Base-by-base conservation (phyloP, 2,329 filamentous ascomycete genomes). In the Penicillium sp. region DNA sequence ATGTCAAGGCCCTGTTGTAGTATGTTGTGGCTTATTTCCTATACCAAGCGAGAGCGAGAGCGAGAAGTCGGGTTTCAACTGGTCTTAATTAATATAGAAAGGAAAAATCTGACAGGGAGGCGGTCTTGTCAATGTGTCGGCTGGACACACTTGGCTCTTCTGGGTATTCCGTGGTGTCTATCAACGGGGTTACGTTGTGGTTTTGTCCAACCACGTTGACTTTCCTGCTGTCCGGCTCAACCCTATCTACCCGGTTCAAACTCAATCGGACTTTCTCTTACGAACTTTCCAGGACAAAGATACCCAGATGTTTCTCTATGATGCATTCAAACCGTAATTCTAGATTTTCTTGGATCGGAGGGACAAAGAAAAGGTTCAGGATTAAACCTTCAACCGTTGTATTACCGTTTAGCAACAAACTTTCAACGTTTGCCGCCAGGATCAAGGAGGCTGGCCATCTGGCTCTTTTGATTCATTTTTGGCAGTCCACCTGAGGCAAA, bases 221-320 rank as follows among this genome's bases (percentile, higher is more conserved):
- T 41, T 44, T 47, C 16, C 39, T 24, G 24, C 52, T 50, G 41
- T 22, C 60, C 49, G 57, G 57, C 57, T 46, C 55, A 63, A 62
- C 61, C 59, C 61, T 62, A 63, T 63, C 61, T 63, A 56, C 57
- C 57, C 61, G 57, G 59, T 60, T 48, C 41, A 63, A 63, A 63
- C 59, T 63, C 59, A 63, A 63, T 63, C 61, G 61, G 61, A 53
- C 13, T 31, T 50, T n/a, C 44, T 24, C 37, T 47, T 37, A 48
- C 53, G 46, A 55, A 58, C 50, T 49, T 55, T 44, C 39, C 50
- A 56, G 37, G 43, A 16, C 54, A 53, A 55, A 62, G 49, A 55
- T 57, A 55, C 53, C 37, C 53, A 56, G 46, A 54, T 51, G n/a
- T 49, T 16, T 29, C 24, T 49, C 31, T 33, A n/a, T 46, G 13